A percentile compares a stretch with the other conserved stretches of the same genome.
These are phyloP conservation scores for Lepraria neglecta DNA, from an alignment of 495 filamentous ascomycete species.

Conservation along the genomic window DNA sequence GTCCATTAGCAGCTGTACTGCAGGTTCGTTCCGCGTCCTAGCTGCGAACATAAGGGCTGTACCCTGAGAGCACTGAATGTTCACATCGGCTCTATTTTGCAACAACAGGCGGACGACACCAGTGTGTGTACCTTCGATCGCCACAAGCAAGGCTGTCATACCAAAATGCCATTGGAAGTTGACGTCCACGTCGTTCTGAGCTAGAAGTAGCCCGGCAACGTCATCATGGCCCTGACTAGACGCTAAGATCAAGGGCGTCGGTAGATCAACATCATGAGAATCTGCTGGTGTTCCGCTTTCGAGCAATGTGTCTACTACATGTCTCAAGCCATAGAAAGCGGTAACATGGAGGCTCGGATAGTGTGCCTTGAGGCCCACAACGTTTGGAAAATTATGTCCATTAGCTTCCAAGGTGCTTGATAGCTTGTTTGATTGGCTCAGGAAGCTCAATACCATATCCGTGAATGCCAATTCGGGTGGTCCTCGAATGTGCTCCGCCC, in stretches of 20 bases:
- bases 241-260: not conserved
- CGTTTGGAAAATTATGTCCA: not conserved
- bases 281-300: not conserved
- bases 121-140: not conserved
- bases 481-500: not conserved
- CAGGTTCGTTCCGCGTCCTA: not conserved
- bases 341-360: not conserved
- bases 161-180: not conserved
- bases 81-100: conserved; percentile 3
- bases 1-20: not conserved
- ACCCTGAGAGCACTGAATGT: not conserved
- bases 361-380: not conserved
- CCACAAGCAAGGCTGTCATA: not conserved
- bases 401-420: not conserved
- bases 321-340: not conserved
- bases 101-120: not conserved
- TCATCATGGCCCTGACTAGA: not conserved
- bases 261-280: not conserved
- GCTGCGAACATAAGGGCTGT: not conserved
- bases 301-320: not conserved
- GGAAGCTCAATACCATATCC: not conserved
- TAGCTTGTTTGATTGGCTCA: not conserved
- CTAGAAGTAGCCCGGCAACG: not conserved
- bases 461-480: not conserved
- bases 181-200: not conserved